Percentiles rank a stretch among this genome's conserved stretches.
Conservation (phyloP, 768 basidiomycete genomes). For the Rubroboletus pulcherrimus region DNA sequence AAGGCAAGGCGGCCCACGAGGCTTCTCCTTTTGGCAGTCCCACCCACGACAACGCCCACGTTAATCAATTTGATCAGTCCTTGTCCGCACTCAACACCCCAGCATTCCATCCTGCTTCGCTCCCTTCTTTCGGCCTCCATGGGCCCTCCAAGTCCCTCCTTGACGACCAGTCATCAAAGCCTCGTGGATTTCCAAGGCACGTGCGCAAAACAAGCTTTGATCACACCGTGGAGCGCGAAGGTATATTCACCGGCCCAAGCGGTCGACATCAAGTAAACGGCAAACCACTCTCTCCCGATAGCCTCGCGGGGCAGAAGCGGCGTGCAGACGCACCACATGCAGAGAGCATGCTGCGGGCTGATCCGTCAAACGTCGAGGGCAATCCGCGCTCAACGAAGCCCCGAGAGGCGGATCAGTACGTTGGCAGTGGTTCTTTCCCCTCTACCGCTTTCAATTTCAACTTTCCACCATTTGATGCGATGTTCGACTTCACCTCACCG, state of each 20-base stretch:
- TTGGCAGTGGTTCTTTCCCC: constrained; percentile 54
- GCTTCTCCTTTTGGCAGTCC: constrained; percentile 37
- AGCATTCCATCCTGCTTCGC: constrained; percentile 63
- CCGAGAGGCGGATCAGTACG: constrained; percentile 40
- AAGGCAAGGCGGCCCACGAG: constrained; percentile 38
- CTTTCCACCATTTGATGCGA: constrained; percentile 59
- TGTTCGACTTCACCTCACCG: constrained; percentile 49
- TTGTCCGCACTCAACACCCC: constrained; percentile 44
- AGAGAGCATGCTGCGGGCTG: constrained; percentile 76
- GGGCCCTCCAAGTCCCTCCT: constrained; percentile 40
- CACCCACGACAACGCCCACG: constrained; percentile 26
- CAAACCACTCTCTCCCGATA: constrained; percentile 63
- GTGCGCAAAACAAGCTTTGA: constrained; percentile 95
- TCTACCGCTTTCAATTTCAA: constrained; percentile 70
- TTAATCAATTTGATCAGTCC: constrained; percentile 36
- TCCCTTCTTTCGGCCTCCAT: constrained; percentile 69
- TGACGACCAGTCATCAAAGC: constrained; percentile 34
- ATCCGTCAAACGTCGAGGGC: constrained; percentile 57
- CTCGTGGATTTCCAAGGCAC: constrained; percentile 71
- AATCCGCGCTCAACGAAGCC: constrained; percentile 26
- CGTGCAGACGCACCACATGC: constrained; percentile 77
- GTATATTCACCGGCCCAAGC: constrained; percentile 51
- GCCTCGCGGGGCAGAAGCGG: constrained; percentile 68
- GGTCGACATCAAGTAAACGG: constrained; percentile 82
- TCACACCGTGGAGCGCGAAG: constrained; percentile 77